A percentile compares a stretch with the other conserved stretches of the same genome.
Evolutionary conservation across 306 rosid species (phyloP).

Genomic region (Lathyrus aphaca): DNA sequence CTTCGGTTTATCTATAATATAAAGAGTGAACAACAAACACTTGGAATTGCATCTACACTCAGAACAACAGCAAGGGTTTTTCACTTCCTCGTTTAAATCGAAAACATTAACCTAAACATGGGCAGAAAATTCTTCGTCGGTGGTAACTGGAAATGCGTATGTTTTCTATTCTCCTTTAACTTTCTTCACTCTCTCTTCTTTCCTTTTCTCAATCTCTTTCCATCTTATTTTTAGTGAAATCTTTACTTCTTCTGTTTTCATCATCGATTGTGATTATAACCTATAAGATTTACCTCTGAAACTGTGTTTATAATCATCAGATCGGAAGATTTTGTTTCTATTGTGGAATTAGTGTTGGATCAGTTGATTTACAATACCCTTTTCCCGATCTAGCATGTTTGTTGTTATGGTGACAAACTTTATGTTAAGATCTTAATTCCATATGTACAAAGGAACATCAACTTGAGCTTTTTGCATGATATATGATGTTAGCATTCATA

Average conservation of each 20-base stretch:
- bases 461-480: neutral
- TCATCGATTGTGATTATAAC: neutral
- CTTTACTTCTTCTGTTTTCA: neutral
- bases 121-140: slow-evolving; percentile 86
- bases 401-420: neutral
- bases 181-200: neutral
- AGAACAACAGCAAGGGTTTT: slow-evolving; percentile 2
- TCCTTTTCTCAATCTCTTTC: neutral
- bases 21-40: slow-evolving; percentile 11
- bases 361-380: slow-evolving; percentile 10
- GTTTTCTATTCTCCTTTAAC: slow-evolving; percentile 23
- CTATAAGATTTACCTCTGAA: neutral
- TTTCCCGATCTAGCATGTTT: slow-evolving; percentile 26
- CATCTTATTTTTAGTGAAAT: slow-evolving; percentile 26
- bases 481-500: neutral
- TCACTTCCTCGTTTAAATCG: slow-evolving; percentile 34
- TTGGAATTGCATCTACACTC: no score
- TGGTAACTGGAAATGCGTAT: slow-evolving; percentile 96
- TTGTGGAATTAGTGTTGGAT: slow-evolving; percentile 24
- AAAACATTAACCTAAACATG: slow-evolving; percentile 42
- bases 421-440: slow-evolving; percentile 31
- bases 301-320: slow-evolving; percentile 7
- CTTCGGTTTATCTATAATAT: slow-evolving; percentile 27
- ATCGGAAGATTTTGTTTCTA: slow-evolving; percentile 25
- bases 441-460: neutral